These are phyloP conservation scores for Thielaviopsis punctulata DNA, from an alignment of 2,329 filamentous ascomycete genomes.

Conservation along the genomic window DNA sequence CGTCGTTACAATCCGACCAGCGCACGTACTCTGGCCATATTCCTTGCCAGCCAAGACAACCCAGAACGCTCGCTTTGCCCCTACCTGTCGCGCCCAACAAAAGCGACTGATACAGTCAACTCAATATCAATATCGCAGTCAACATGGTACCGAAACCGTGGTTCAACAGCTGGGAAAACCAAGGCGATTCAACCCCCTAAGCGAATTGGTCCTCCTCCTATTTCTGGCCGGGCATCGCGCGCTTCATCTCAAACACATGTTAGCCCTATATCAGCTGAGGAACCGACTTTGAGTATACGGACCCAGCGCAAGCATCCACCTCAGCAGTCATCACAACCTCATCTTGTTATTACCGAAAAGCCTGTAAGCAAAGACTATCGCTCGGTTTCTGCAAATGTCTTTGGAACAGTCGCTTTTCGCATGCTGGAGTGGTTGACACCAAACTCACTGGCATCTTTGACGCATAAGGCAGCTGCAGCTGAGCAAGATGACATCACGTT, in stretches of 20 bases:
- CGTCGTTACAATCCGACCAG: conserved; percentile 68
- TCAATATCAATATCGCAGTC: conserved; percentile 27
- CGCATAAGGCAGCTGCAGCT: conserved; percentile 6
- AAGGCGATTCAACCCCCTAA: conserved; percentile 4
- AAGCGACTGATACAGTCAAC: conserved; percentile 27
- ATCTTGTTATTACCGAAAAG: conserved; percentile 24
- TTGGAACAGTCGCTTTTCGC: conserved; percentile 48
- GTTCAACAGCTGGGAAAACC: neutral
- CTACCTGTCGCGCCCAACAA: conserved; percentile 25
- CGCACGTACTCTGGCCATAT: conserved; percentile 63
- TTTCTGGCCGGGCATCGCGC: neutral
- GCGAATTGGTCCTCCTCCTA: conserved; percentile 1
- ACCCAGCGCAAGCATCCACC: neutral
- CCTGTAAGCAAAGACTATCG: conserved; percentile 37
- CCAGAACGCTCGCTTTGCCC: conserved; percentile 54
- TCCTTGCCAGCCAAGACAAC: conserved; percentile 64
- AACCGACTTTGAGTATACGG: neutral
- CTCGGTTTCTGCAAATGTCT: conserved; percentile 45
- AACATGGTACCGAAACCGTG: conserved; percentile 8
- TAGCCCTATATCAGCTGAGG: neutral
- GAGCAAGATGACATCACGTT: conserved; percentile 10
- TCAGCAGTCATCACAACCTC: neutral
- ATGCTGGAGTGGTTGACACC: conserved; percentile 57
- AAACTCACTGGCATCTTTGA: conserved; percentile 15
- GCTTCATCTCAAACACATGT: neutral